These are phyloP conservation scores for Rauvolfia tetraphylla DNA, from an alignment of 257 asterid species.

Conservation along the genomic window DNA sequence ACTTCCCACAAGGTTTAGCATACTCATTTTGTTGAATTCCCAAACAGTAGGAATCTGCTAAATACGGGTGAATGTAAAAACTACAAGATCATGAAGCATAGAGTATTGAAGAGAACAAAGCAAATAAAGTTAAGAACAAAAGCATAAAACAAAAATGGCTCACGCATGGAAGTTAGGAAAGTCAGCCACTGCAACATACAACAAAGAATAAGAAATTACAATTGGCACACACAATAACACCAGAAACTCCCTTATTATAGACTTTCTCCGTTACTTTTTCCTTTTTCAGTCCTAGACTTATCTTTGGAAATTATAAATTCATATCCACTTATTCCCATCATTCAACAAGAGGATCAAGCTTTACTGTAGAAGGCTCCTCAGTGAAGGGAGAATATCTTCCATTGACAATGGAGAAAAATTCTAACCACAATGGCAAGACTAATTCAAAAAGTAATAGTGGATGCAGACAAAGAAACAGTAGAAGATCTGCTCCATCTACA, in stretches of 20 bases:
- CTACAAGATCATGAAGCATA: neutral
- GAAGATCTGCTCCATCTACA: too few species aligned
- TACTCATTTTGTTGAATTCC: constrained; percentile 76
- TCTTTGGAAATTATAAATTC: too few species aligned
- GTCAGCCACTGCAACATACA: neutral
- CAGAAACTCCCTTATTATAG: neutral
- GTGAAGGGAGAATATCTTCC: too few species aligned
- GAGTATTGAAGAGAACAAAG: neutral
- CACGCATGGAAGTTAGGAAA: neutral
- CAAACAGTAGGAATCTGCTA: constrained; percentile 76
- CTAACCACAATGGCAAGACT: too few species aligned
- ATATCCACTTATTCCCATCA: too few species aligned
- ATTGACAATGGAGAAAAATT: too few species aligned
- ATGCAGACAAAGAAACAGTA: too few species aligned
- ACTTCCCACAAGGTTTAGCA: constrained; percentile 81
- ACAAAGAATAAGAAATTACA: neutral
- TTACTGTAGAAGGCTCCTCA: too few species aligned
- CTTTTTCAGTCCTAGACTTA: too few species aligned
- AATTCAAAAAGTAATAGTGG: too few species aligned
- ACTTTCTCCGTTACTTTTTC: neutral
- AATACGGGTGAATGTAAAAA: constrained; percentile 18
- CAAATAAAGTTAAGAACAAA: constrained; percentile 2
- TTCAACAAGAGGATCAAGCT: too few species aligned
- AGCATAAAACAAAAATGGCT: neutral
- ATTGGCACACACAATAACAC: neutral